Percentiles rank a stretch among this genome's conserved stretches.
Conservation (phyloP, 164 flowering plant species). For the Santalum album region DNA sequence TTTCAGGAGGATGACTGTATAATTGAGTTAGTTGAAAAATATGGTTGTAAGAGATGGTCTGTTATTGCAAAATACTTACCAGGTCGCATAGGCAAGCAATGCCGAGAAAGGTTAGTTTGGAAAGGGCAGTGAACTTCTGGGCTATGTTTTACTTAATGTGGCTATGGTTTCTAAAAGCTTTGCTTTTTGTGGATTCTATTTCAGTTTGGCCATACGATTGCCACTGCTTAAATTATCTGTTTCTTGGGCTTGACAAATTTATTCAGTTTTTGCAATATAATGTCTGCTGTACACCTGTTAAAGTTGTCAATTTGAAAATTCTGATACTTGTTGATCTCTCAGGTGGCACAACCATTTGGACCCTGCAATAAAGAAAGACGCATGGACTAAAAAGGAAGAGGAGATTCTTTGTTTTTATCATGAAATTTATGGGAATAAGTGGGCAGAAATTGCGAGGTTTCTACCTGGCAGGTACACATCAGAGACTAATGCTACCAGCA, state of each 20-base stretch:
- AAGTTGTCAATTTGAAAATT: too few relatives aligned
- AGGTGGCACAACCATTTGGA: constrained; percentile 74
- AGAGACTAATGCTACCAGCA: not conserved
- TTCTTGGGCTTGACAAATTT: too few relatives aligned
- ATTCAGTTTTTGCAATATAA: too few relatives aligned
- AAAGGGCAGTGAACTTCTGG: too few relatives aligned
- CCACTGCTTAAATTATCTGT: too few relatives aligned
- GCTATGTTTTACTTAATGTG: too few relatives aligned
- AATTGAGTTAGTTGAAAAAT: not conserved
- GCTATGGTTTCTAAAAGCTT: too few relatives aligned
- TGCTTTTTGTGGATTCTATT: too few relatives aligned
- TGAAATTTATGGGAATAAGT: constrained; percentile 41
- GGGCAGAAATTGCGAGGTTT: constrained; percentile 62
- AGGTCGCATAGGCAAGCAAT: constrained; percentile 2
- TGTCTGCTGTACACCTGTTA: too few relatives aligned
- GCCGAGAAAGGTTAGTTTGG: not conserved
- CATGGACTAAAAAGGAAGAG: constrained; percentile 61
- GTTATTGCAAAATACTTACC: not conserved
- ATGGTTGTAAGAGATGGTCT: not conserved
- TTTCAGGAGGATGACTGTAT: not conserved
- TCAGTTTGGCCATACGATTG: too few relatives aligned
- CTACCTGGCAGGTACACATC: constrained; percentile 51
- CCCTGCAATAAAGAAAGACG: constrained; percentile 46
- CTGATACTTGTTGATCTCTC: constrained; percentile 8
- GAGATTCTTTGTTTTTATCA: constrained; percentile 25